Conservation (phyloP, 2,329 filamentous ascomycete genomes). For the Camillea tinctor region DNA sequence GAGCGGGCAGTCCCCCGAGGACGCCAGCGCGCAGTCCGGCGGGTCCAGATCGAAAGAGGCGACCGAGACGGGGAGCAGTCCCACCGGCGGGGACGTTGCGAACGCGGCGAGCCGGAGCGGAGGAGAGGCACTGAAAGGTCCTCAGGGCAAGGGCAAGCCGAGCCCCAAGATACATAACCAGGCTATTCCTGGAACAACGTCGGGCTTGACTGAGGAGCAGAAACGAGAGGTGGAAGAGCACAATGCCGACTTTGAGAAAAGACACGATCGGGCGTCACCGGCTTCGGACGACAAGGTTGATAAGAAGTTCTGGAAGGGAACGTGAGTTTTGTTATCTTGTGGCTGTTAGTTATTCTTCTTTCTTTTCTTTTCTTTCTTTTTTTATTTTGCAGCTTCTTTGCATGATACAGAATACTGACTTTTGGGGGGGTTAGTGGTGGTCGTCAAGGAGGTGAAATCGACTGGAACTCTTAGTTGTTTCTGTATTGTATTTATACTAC, state of each 20-base stretch:
- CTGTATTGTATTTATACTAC: not conserved
- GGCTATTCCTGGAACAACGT: conserved; percentile 37
- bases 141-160: conserved; percentile 33
- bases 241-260: conserved; percentile 56
- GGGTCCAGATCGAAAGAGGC: conserved; percentile 40
- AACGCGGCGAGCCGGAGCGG: conserved; percentile 27
- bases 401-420: conserved; percentile 11
- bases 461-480: conserved; percentile 27
- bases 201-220: conserved; percentile 48
- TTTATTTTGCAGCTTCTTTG: conserved; percentile 3
- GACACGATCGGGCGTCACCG: conserved; percentile 45
- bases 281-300: conserved; percentile 52
- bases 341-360: not conserved
- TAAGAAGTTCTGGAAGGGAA: conserved; percentile 52
- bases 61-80: conserved; percentile 35
- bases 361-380: too few species aligned
- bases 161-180: conserved; percentile 54
- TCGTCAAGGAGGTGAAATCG: conserved; percentile 17
- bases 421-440: conserved; percentile 12
- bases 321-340: conserved; percentile 31
- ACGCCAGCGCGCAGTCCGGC: conserved; percentile 38
- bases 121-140: conserved; percentile 34
- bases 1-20: conserved; percentile 26
- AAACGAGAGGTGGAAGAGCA: conserved; percentile 57
- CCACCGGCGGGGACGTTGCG: conserved; percentile 29